Base-by-base conservation (phyloP, 805 yeast genomes). In the Starmerella apis region DNA sequence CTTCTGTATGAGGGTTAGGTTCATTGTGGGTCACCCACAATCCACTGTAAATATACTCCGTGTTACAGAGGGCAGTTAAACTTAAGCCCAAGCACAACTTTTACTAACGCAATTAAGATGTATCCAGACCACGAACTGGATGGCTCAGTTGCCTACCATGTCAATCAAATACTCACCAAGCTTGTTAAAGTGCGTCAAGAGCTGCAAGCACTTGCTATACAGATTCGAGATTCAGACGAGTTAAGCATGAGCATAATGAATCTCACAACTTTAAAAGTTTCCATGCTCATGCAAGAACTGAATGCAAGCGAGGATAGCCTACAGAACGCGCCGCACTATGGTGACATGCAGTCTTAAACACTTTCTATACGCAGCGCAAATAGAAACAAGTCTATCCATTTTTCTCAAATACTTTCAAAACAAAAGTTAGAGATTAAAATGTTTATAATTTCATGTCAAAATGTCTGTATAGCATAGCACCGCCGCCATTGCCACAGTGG, bases 221-320 rank as follows among this genome's bases (percentile, higher is more conserved):
- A 33, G 3, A 10, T 32, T 18, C 27, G 7, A 18, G 33, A 4
- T 9, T 28, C 32, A 4, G 24, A 32, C 18, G 39, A 16, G 14
- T 22, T 18, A 25, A 47, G 49, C 33, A 14, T 32, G 18, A 35
- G 35, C 25, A 43, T 47, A 20, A 24, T 35, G 20, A 31, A 24
- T 22, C 24, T 47, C 9, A 47, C 49, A 13, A 47, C 49, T 19
- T 16, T 39, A 24, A 14, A 30, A 9, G 46, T 39, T 6, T 19
- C 49, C 6, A 13, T 39, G 30, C 45, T 47, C 10, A 47, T 39
- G 49, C 16, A 11, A 3, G 39, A 36, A 16, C 24, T 14, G 22
- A 22, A 36, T 11, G 13, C 39, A n/a, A 9, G 25, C 39, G 25
- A 13, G 13, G 22, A 8, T 9, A 7, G 25, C 25, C 23, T 11